Evolutionary conservation across 2,329 filamentous ascomycete species (phyloP).

Genomic region (Paecilomyces formosus): DNA sequence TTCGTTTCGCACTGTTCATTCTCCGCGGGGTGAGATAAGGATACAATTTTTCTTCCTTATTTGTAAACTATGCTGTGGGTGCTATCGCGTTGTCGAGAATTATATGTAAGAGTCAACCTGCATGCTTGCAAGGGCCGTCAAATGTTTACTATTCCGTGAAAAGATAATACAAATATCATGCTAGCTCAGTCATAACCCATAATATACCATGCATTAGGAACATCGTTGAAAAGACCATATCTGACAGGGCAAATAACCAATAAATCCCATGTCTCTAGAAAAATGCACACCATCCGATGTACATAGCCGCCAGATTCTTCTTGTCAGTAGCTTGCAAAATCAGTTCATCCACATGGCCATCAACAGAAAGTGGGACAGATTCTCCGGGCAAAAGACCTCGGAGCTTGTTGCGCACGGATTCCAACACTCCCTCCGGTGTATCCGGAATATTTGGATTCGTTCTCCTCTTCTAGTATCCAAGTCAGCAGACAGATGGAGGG

Average conservation of each 20-base stretch:
- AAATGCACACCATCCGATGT: slow-evolving; percentile 85
- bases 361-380: slow-evolving; percentile 85
- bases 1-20: background rate
- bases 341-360: slow-evolving; percentile 94
- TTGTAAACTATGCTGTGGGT: background rate
- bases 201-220: background rate
- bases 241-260: background rate
- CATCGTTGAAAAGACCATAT: background rate
- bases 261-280: slow-evolving; percentile 34
- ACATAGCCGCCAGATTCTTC: slow-evolving; percentile 81
- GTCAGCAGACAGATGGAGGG: background rate
- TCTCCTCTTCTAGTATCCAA: slow-evolving; percentile 37
- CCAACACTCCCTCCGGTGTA: slow-evolving; percentile 72
- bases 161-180: background rate
- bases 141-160: background rate
- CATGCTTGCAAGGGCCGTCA: background rate
- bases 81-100: background rate
- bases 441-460: slow-evolving; percentile 50
- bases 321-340: slow-evolving; percentile 79
- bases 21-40: background rate
- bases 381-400: slow-evolving; percentile 76
- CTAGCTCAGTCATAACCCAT: background rate
- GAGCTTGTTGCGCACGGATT: slow-evolving; percentile 81
- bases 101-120: background rate
- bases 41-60: background rate